Evolutionary conservation across 176 grass and related monocot genomes (phyloP).

Genomic region (Alloteropsis semialata): DNA sequence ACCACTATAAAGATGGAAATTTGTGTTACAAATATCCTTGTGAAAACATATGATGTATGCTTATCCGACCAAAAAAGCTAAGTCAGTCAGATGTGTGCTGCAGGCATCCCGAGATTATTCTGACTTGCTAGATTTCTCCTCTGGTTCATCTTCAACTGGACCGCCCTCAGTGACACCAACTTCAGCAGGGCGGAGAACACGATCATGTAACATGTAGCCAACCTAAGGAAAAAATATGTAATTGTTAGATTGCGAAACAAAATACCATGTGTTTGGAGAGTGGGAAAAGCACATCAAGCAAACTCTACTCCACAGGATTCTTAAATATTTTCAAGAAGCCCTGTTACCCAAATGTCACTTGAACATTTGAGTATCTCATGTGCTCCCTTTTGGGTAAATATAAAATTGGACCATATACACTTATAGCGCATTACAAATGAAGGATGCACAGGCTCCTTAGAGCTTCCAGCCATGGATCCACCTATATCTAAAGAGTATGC

Average conservation of each 20-base stretch:
- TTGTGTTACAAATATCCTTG: neutral
- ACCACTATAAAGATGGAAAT: slow-evolving; percentile 22
- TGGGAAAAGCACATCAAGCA: neutral
- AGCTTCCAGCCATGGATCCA: neutral
- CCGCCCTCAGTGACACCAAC: slow-evolving; percentile 48
- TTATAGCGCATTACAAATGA: neutral
- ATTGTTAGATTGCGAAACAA: neutral
- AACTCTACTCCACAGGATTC: neutral
- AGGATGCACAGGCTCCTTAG: neutral
- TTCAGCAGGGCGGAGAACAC: slow-evolving; percentile 61
- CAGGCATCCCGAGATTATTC: neutral
- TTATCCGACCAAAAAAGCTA: neutral
- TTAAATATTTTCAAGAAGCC: neutral
- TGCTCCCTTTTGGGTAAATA: neutral
- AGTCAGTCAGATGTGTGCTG: neutral
- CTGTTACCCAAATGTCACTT: neutral
- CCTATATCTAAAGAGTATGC: neutral
- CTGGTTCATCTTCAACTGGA: slow-evolving; percentile 19
- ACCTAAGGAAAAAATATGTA: slow-evolving; percentile 26
- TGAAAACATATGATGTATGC: neutral
- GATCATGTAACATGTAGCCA: slow-evolving; percentile 63
- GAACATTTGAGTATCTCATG: neutral
- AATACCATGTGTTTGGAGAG: neutral
- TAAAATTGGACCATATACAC: too few relatives aligned
- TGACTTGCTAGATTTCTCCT: slow-evolving; percentile 13